Evolutionary conservation across 306 rosid species (phyloP).

Genomic region (Vachellia collinsii): DNA sequence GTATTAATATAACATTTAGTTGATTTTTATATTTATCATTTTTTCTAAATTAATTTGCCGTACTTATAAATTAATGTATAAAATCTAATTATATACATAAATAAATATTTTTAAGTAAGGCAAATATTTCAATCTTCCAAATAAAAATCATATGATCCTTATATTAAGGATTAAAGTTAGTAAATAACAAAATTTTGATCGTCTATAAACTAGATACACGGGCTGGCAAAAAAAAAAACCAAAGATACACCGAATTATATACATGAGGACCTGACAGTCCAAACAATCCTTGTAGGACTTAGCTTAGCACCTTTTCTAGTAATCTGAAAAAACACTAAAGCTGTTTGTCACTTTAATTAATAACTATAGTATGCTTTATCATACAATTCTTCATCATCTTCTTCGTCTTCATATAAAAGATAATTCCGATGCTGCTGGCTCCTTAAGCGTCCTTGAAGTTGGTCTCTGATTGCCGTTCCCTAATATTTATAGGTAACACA

Average conservation of each 20-base stretch:
- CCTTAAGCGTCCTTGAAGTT: slow-evolving; percentile 78
- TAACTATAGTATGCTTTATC: slow-evolving; percentile 39
- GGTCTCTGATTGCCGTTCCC: slow-evolving; percentile 94
- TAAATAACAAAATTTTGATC: neutral
- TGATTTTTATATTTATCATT: no score
- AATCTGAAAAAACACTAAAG: neutral
- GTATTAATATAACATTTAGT: no score
- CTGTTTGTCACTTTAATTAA: no score
- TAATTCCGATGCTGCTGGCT: slow-evolving; percentile 52
- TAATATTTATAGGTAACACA: slow-evolving; percentile 32
- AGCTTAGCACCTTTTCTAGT: neutral
- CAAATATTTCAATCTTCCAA: no score
- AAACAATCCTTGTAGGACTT: neutral
- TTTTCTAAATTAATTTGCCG: no score
- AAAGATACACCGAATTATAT: neutral
- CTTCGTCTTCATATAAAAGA: slow-evolving; percentile 65
- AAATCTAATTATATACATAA: no score
- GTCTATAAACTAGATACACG: neutral
- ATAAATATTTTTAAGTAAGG: no score
- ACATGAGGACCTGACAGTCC: neutral
- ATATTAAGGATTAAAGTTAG: no score
- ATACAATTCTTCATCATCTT: slow-evolving; percentile 34
- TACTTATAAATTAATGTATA: no score
- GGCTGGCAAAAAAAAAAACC: no score
- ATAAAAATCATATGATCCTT: no score